Evolutionary conservation across 2,329 filamentous ascomycete genomes (phyloP).

Genomic region (Tolypocladium ovalisporum): DNA sequence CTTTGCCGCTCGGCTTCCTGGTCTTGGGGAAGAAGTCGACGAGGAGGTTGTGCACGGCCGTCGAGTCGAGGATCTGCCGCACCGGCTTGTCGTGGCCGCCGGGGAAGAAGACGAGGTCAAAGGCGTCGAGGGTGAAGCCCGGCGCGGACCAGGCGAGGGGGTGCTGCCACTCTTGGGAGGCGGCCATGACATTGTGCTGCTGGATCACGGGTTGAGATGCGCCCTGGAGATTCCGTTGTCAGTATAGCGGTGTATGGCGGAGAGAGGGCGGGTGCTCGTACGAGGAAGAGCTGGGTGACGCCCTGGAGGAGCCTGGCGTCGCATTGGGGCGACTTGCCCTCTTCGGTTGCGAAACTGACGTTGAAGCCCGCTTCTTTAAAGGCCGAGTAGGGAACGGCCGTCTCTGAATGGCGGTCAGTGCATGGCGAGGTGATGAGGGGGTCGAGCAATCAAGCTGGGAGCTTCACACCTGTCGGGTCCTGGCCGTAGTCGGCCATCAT

Average conservation of each 20-base stretch:
- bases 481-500: slow-evolving; percentile 45
- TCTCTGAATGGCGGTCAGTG: slow-evolving; percentile 24
- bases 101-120: slow-evolving; percentile 37
- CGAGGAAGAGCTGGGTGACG: slow-evolving; percentile 36
- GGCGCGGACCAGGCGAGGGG: slow-evolving; percentile 33
- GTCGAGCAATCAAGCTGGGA: no score
- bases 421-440: neutral
- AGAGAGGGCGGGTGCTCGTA: slow-evolving; percentile 11
- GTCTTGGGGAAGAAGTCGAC: slow-evolving; percentile 36
- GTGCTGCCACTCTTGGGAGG: slow-evolving; percentile 27
- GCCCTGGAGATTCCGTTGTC: slow-evolving; percentile 19
- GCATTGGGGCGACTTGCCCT: slow-evolving; percentile 33
- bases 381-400: slow-evolving; percentile 34
- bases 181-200: slow-evolving; percentile 31
- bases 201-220: slow-evolving; percentile 28
- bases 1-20: slow-evolving; percentile 29
- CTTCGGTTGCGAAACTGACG: slow-evolving; percentile 38
- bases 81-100: slow-evolving; percentile 43
- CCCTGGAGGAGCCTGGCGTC: slow-evolving; percentile 38
- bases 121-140: slow-evolving; percentile 31
- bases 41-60: slow-evolving; percentile 30
- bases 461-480: slow-evolving; percentile 36
- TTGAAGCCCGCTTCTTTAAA: slow-evolving; percentile 37
- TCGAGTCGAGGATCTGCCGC: slow-evolving; percentile 38
- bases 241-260: neutral